Conservation (phyloP, 2,329 filamentous ascomycete genomes). For the Trichoderma gracile region DNA sequence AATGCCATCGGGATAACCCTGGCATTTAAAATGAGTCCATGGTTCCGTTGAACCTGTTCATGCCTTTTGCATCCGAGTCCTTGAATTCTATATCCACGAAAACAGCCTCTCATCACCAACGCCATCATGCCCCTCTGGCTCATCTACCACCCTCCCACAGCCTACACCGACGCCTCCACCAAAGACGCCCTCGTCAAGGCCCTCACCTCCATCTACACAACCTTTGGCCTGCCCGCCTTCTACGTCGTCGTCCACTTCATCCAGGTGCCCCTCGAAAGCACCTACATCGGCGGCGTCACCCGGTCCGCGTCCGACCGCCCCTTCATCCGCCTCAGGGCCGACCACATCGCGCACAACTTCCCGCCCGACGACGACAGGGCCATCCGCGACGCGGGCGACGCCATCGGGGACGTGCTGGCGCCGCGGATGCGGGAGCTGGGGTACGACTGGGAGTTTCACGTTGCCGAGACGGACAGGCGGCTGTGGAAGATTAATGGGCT, state of each 20-base stretch:
- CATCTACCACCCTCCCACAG: slow-evolving; percentile 20
- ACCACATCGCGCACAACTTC: slow-evolving; percentile 22
- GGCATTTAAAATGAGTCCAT: no score
- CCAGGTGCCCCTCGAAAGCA: slow-evolving; percentile 3
- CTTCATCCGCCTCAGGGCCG: slow-evolving; percentile 23
- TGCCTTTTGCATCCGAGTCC: no score
- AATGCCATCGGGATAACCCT: no score
- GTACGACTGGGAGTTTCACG: slow-evolving; percentile 47
- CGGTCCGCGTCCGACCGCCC: slow-evolving; percentile 3
- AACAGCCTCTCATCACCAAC: not conserved
- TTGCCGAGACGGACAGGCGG: slow-evolving; percentile 45
- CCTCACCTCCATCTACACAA: slow-evolving; percentile 17
- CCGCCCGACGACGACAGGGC: not conserved
- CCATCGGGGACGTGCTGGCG: slow-evolving; percentile 12
- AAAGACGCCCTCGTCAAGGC: slow-evolving; percentile 23
- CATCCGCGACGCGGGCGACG: not conserved
- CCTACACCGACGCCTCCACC: slow-evolving; percentile 15
- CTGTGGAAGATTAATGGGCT: slow-evolving; percentile 48
- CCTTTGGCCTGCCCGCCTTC: slow-evolving; percentile 20
- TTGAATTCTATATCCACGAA: not conserved
- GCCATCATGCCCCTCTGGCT: slow-evolving; percentile 27
- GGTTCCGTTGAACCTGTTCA: no score
- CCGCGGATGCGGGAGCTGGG: slow-evolving; percentile 34
- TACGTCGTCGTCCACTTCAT: slow-evolving; percentile 27
- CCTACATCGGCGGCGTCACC: slow-evolving; percentile 20